Percentiles rank a stretch among this genome's conserved stretches.
These are phyloP conservation scores for Eutrema salsugineum DNA, from an alignment of 441 rosid genomes.

Conservation along the genomic window DNA sequence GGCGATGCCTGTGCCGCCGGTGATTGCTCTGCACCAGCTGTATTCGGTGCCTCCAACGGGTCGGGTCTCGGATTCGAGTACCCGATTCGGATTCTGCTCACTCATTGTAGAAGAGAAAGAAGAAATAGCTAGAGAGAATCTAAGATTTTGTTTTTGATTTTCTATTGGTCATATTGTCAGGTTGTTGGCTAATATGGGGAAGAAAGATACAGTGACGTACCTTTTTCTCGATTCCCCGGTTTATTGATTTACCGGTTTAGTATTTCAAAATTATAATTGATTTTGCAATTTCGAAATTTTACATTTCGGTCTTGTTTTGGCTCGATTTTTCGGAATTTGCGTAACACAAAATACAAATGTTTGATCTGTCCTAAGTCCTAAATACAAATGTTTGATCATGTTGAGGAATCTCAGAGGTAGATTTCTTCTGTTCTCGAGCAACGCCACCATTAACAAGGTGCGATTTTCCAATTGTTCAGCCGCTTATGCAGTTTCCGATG, in stretches of 20 bases:
- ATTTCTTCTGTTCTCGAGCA: background rate
- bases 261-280: background rate
- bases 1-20: constrained; percentile 77
- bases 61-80: constrained; percentile 37
- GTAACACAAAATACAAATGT: too few relatives aligned
- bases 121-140: background rate
- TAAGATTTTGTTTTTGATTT: background rate
- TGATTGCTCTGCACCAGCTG: constrained; percentile 89
- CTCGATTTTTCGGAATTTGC: too few relatives aligned
- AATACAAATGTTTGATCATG: constrained; percentile 11
- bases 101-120: constrained; percentile 32
- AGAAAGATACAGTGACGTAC: constrained; percentile 16
- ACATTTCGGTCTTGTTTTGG: background rate
- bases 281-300: background rate
- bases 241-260: constrained; percentile 11
- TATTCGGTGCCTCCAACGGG: constrained; percentile 67
- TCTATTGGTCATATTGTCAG: background rate
- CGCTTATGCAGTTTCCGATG: constrained; percentile 6
- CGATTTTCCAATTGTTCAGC: constrained; percentile 22
- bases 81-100: constrained; percentile 17
- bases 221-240: constrained; percentile 23
- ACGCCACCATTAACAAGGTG: background rate
- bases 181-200: constrained; percentile 3
- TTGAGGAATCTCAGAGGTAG: constrained; percentile 7
- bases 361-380: background rate